A percentile compares a stretch with the other conserved stretches of the same genome.
These are phyloP conservation scores for Myxozyma neotropica DNA, from an alignment of 805 yeast species.

Conservation along the genomic window DNA sequence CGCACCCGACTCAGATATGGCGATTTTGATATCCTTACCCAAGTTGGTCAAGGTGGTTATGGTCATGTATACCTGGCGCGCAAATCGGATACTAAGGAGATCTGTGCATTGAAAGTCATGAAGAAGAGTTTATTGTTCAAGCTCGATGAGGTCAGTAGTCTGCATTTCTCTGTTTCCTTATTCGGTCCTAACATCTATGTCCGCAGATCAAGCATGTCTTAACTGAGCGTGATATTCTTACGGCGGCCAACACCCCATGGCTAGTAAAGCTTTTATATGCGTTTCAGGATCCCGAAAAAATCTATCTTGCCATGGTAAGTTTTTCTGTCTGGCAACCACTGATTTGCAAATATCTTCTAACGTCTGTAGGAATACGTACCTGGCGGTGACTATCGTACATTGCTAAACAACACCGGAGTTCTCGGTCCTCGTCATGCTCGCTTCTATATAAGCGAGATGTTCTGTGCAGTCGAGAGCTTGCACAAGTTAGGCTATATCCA, in stretches of 20 bases:
- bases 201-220: slow-evolving; percentile 61
- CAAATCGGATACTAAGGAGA: slow-evolving; percentile 90
- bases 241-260: slow-evolving; percentile 97
- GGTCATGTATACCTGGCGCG: slow-evolving; percentile 98
- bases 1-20: slow-evolving; percentile 90
- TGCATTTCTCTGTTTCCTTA: no score
- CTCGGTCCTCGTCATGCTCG: slow-evolving; percentile 93
- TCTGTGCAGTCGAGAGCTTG: slow-evolving; percentile 86
- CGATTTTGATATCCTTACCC: slow-evolving; percentile 95
- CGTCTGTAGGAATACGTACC: slow-evolving; percentile 79
- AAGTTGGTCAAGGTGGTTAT: slow-evolving; percentile 99
- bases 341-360: not conserved
- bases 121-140: slow-evolving; percentile 83
- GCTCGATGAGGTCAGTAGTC: slow-evolving; percentile 62
- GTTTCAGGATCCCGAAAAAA: slow-evolving; percentile 87
- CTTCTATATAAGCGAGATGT: slow-evolving; percentile 95
- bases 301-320: slow-evolving; percentile 81
- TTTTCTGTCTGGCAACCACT: no score
- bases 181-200: not conserved
- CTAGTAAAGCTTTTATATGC: slow-evolving; percentile 90
- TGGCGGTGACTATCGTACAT: slow-evolving; percentile 97
- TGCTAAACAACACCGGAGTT: slow-evolving; percentile 89
- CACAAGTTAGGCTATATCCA: slow-evolving; percentile 96
- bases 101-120: slow-evolving; percentile 90
- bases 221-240: slow-evolving; percentile 93